A percentile compares a stretch with the other conserved stretches of the same genome.
phyloP scores from a whole-genome alignment of 1,284 basidiomycete genomes.

The Cerrena zonata region DNA sequence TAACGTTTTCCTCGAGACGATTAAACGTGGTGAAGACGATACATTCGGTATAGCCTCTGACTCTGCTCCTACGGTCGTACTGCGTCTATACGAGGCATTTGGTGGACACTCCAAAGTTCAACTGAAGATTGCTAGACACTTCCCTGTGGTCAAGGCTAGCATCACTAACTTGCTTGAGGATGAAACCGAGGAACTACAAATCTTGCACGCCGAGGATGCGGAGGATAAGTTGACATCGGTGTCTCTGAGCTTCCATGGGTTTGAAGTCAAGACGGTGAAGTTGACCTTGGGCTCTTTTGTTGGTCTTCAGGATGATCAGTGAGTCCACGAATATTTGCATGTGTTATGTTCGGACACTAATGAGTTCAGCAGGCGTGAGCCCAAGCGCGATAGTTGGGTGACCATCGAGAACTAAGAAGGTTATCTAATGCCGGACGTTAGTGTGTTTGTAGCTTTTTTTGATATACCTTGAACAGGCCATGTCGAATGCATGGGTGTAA shows the following conservation, averaged over 20 bases:
- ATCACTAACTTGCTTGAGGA: slow-evolving; percentile 84
- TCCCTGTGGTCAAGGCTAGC: slow-evolving; percentile 59
- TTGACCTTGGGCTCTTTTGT: slow-evolving; percentile 36
- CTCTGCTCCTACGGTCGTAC: slow-evolving; percentile 54
- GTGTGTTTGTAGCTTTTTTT: no score
- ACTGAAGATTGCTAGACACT: slow-evolving; percentile 49
- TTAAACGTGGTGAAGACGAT: slow-evolving; percentile 91
- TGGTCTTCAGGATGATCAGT: not conserved
- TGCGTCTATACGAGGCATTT: slow-evolving; percentile 86
- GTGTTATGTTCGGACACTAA: not conserved
- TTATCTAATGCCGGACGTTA: no score
- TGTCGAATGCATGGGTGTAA: no score
- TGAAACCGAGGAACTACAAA: slow-evolving; percentile 46
- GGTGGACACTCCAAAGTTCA: slow-evolving; percentile 76
- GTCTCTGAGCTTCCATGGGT: slow-evolving; percentile 70
- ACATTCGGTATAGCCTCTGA: slow-evolving; percentile 44
- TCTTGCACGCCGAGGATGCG: slow-evolving; percentile 30
- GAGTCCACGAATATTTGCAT: not conserved
- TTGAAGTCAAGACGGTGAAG: slow-evolving; percentile 83
- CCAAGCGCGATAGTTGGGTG: not conserved
- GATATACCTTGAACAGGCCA: no score
- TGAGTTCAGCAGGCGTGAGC: not conserved
- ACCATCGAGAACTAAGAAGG: not conserved
- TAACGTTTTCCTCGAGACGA: slow-evolving; percentile 86
- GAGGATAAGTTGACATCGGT: slow-evolving; percentile 28